phyloP scores from a whole-genome alignment of 1,284 basidiomycete genomes.

The Irpex sp. region DNA sequence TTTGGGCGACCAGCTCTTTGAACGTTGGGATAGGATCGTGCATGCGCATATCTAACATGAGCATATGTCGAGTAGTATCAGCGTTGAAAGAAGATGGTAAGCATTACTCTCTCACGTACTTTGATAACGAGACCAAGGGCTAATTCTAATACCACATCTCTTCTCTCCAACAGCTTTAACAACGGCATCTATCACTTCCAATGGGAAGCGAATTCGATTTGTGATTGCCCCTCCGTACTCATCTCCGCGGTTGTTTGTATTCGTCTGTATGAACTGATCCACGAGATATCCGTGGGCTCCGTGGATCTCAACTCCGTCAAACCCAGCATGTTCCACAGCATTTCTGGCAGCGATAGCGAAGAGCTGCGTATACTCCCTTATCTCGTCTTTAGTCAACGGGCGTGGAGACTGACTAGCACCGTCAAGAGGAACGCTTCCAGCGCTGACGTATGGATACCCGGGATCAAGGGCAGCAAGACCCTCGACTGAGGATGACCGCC shows the following conservation, averaged over 20 bases:
- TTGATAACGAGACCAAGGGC: background rate
- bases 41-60: slow-evolving; percentile 38
- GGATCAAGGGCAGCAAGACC: slow-evolving; percentile 26
- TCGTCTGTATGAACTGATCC: slow-evolving; percentile 23
- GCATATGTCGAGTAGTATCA: background rate
- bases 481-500: slow-evolving; percentile 31
- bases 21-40: slow-evolving; percentile 1
- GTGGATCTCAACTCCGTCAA: slow-evolving; percentile 23
- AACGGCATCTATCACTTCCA: background rate
- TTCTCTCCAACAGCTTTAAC: slow-evolving; percentile 1
- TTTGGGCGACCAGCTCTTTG: slow-evolving; percentile 17
- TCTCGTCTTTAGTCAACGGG: slow-evolving; percentile 28
- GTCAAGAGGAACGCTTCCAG: slow-evolving; percentile 39
- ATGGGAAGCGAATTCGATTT: background rate
- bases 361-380: slow-evolving; percentile 25
- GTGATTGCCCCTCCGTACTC: slow-evolving; percentile 2
- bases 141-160: background rate
- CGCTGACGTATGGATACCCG: slow-evolving; percentile 26
- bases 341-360: slow-evolving; percentile 26
- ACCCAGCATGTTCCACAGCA: slow-evolving; percentile 18
- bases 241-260: slow-evolving; percentile 2
- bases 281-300: slow-evolving; percentile 21
- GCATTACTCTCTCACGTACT: background rate
- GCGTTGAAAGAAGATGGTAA: background rate
- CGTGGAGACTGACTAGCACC: slow-evolving; percentile 30